Conservation (phyloP, 1,284 basidiomycete species). For the Rhodofomes roseus region DNA sequence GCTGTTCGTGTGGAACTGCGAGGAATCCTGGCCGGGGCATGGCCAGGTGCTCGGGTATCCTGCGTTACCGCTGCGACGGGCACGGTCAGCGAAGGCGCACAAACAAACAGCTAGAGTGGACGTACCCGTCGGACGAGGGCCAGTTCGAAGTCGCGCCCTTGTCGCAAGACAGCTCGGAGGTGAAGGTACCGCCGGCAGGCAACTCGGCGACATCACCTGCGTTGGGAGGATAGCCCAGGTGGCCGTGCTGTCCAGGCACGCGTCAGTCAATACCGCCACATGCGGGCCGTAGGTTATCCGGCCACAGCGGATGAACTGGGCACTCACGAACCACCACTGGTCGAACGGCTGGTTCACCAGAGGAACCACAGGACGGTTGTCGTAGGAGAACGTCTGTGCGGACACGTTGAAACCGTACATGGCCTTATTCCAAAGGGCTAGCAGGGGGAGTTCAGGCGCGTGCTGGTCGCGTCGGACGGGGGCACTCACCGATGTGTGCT, state of each 20-base stretch:
- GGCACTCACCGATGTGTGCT: conserved; percentile 19
- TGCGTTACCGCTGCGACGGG: conserved; percentile 40
- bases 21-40: conserved; percentile 43
- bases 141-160: conserved; percentile 54
- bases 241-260: conserved; percentile 37
- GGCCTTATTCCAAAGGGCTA: conserved; percentile 21
- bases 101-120: neutral
- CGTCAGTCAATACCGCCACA: neutral
- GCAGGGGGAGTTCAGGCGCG: neutral
- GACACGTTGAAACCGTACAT: conserved; percentile 60
- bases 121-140: conserved; percentile 37
- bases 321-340: conserved; percentile 63
- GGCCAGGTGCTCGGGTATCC: conserved; percentile 39
- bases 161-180: conserved; percentile 52
- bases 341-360: conserved; percentile 50
- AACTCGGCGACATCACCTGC: conserved; percentile 52
- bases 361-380: conserved; percentile 54
- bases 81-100: neutral
- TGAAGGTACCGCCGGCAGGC: conserved; percentile 47
- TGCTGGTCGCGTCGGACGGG: neutral
- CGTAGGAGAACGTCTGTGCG: conserved; percentile 43
- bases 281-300: too few relatives aligned
- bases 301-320: neutral
- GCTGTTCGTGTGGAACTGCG: conserved; percentile 51
- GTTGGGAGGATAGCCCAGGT: conserved; percentile 53